Evolutionary conservation across 2,329 filamentous ascomycete species (phyloP).

Genomic region (Truncatella angustata): DNA sequence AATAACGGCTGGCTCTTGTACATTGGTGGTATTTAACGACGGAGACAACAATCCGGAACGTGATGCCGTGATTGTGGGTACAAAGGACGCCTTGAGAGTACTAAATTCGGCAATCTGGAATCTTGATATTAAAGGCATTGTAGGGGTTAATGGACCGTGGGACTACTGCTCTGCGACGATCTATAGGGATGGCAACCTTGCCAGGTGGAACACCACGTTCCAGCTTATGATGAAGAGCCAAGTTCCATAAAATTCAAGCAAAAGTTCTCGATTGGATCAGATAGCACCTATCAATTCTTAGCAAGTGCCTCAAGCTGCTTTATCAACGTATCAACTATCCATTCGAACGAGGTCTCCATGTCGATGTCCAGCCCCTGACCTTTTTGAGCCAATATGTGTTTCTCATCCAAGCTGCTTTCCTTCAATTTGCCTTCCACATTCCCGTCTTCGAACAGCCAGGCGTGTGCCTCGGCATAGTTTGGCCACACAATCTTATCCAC

Average conservation of each 20-base stretch:
- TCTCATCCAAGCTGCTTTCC: conserved; percentile 39
- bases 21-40: background rate
- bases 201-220: background rate
- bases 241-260: background rate
- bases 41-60: background rate
- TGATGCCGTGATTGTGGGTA: background rate
- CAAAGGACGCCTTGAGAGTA: background rate
- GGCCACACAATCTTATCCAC: conserved; percentile 96
- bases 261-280: no score
- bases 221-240: background rate
- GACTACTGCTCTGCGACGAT: background rate
- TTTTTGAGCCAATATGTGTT: conserved; percentile 48
- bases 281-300: background rate
- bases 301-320: conserved; percentile 34
- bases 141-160: background rate
- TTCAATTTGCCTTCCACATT: conserved; percentile 63
- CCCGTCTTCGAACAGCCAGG: conserved; percentile 71
- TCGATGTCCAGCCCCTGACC: conserved; percentile 48
- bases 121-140: background rate
- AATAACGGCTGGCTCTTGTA: background rate
- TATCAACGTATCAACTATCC: conserved; percentile 66
- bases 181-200: background rate
- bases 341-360: conserved; percentile 62
- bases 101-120: background rate
- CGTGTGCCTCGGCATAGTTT: conserved; percentile 80